Conservation (phyloP, 2,329 filamentous ascomycete genomes). For the Spiromastix sp. region DNA sequence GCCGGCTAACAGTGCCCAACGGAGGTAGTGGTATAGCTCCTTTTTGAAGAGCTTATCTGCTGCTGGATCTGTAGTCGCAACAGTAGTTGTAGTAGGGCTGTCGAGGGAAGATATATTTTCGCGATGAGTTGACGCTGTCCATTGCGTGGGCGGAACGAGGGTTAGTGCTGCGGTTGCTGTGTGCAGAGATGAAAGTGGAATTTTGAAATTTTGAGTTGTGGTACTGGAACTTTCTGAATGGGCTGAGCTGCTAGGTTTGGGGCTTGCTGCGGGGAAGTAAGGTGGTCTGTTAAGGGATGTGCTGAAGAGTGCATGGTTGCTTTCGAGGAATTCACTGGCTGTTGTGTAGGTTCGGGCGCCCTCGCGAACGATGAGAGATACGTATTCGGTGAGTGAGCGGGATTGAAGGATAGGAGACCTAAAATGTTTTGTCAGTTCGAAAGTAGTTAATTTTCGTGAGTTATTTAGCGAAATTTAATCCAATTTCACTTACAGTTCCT, state of each 20-base stretch:
- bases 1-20: conserved; percentile 46
- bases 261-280: conserved; percentile 14
- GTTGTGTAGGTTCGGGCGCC: conserved; percentile 11
- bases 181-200: conserved; percentile 30
- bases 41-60: conserved; percentile 31
- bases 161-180: conserved; percentile 33
- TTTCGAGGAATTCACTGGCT: conserved; percentile 9
- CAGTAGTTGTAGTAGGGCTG: conserved; percentile 10
- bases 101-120: conserved; percentile 29
- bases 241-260: too few relatives aligned
- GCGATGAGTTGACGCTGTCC: conserved; percentile 30
- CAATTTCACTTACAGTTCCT: conserved; percentile 27
- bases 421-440: too few relatives aligned
- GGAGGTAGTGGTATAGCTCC: conserved; percentile 44
- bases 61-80: too few relatives aligned
- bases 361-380: conserved; percentile 39
- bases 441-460: conserved; percentile 7
- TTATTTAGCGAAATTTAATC: too few relatives aligned
- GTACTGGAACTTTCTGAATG: conserved; percentile 9
- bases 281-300: conserved; percentile 19
- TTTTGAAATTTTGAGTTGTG: conserved; percentile 10
- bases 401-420: conserved; percentile 21
- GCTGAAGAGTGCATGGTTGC: conserved; percentile 32
- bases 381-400: conserved; percentile 36
- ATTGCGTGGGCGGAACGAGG: conserved; percentile 31